Evolutionary conservation across 1,284 basidiomycete genomes (phyloP).

Genomic region (Mycena sp.): DNA sequence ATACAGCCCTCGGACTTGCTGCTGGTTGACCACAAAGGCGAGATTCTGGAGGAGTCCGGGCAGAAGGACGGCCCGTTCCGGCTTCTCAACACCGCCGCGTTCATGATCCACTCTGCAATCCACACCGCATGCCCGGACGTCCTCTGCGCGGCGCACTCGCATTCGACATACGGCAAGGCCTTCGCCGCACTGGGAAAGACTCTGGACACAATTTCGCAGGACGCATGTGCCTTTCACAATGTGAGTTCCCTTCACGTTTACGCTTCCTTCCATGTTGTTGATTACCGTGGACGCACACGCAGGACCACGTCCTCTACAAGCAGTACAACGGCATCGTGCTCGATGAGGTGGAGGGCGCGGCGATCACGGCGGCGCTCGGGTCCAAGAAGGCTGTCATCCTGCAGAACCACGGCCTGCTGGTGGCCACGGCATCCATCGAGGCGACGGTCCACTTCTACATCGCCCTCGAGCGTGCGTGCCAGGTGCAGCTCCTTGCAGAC

Average conservation of each 20-base stretch:
- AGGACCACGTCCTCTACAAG: conserved; percentile 49
- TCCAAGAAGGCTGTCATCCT: conserved; percentile 47
- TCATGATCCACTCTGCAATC: conserved; percentile 53
- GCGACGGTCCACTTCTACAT: conserved; percentile 46
- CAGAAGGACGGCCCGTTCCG: conserved; percentile 9
- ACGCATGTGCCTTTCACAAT: conserved; percentile 57
- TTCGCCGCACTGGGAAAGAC: conserved; percentile 66
- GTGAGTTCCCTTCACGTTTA: not conserved
- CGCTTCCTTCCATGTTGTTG: not conserved
- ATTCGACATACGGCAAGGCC: conserved; percentile 69
- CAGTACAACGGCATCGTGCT: conserved; percentile 68
- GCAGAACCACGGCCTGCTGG: conserved; percentile 69
- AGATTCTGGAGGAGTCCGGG: no score
- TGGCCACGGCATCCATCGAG: conserved; percentile 49
- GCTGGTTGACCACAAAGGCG: conserved; percentile 9
- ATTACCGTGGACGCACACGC: not conserved
- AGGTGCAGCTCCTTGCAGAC: no score
- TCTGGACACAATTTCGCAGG: conserved; percentile 62
- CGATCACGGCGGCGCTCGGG: conserved; percentile 64
- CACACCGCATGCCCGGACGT: conserved; percentile 69
- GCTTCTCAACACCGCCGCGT: conserved; percentile 8
- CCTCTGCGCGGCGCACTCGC: no score
- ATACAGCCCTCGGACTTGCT: conserved; percentile 6
- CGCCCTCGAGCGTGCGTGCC: conserved; percentile 48
- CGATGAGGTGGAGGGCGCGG: conserved; percentile 61